These are phyloP conservation scores for Mycogone perniciosa DNA, from an alignment of 2,329 filamentous ascomycete genomes.

Conservation along the genomic window DNA sequence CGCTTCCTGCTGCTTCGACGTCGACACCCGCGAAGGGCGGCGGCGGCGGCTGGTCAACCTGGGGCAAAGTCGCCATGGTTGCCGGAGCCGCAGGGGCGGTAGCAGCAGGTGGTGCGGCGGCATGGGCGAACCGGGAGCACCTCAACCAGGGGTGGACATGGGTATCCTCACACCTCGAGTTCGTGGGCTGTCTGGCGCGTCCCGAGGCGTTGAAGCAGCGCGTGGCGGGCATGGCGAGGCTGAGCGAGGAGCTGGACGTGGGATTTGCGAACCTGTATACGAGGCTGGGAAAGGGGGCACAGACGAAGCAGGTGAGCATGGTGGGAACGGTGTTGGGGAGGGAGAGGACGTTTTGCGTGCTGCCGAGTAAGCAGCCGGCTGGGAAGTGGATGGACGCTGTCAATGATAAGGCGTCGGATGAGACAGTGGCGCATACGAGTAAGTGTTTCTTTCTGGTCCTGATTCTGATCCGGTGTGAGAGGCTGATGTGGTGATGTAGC, in stretches of 20 bases:
- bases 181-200: constrained; percentile 83
- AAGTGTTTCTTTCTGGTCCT: constrained; percentile 27
- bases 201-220: constrained; percentile 73
- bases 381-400: constrained; percentile 62
- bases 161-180: constrained; percentile 87
- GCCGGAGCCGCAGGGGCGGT: constrained; percentile 80
- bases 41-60: constrained; percentile 55
- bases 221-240: constrained; percentile 58
- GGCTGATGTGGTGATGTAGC: constrained; percentile 29
- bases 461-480: neutral
- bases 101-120: constrained; percentile 73
- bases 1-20: constrained; percentile 14
- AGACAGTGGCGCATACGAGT: constrained; percentile 73
- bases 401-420: constrained; percentile 74
- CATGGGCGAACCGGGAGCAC: constrained; percentile 78
- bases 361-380: constrained; percentile 54
- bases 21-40: constrained; percentile 11
- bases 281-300: constrained; percentile 64
- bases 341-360: constrained; percentile 81
- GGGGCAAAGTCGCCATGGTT: constrained; percentile 79
- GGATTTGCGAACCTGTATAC: constrained; percentile 87
- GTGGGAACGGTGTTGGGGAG: constrained; percentile 56
- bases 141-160: constrained; percentile 71
- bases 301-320: constrained; percentile 45
- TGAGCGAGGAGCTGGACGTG: constrained; percentile 59